A percentile compares a stretch with the other conserved stretches of the same genome.
phyloP scores from a whole-genome alignment of 139 green algal species.

The Coelastrella sp. region DNA sequence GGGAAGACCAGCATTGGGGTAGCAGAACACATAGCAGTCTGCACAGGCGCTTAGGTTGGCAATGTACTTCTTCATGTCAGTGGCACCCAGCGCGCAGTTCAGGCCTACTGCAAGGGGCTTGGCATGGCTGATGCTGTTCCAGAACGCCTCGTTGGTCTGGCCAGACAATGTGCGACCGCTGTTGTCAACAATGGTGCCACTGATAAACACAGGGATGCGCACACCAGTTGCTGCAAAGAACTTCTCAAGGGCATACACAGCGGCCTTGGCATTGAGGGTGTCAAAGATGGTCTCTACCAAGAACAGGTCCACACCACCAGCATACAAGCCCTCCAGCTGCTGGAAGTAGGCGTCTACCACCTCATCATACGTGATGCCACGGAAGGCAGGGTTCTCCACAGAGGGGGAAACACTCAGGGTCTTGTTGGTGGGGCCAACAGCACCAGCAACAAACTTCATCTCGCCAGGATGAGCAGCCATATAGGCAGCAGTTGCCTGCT shows the following conservation, averaged over 20 bases:
- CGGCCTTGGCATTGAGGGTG: slow-evolving; percentile 97
- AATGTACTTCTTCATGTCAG: slow-evolving; percentile 96
- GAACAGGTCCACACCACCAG: slow-evolving; percentile 95
- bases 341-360: slow-evolving; percentile 95
- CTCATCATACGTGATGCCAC: slow-evolving; percentile 96
- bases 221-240: slow-evolving; percentile 88
- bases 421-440: slow-evolving; percentile 97
- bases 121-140: slow-evolving; percentile 93
- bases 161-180: slow-evolving; percentile 94
- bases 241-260: slow-evolving; percentile 94
- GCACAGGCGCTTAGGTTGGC: slow-evolving; percentile 90
- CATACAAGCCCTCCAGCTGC: slow-evolving; percentile 88
- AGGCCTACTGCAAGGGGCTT: slow-evolving; percentile 95
- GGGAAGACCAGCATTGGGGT: slow-evolving; percentile 98
- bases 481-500: slow-evolving; percentile 76
- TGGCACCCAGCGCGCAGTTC: slow-evolving; percentile 97
- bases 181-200: slow-evolving; percentile 97
- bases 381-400: slow-evolving; percentile 97
- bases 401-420: slow-evolving; percentile 95
- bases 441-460: slow-evolving; percentile 93
- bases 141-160: slow-evolving; percentile 99
- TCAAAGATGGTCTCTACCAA: slow-evolving; percentile 99
- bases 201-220: slow-evolving; percentile 94
- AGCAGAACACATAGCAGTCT: slow-evolving; percentile 97
- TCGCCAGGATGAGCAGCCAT: slow-evolving; percentile 81